A percentile compares a stretch with the other conserved stretches of the same genome.
Evolutionary conservation across 192 early-diverging fungal genomes (phyloP).

Genomic region (Linnemannia exigua): DNA sequence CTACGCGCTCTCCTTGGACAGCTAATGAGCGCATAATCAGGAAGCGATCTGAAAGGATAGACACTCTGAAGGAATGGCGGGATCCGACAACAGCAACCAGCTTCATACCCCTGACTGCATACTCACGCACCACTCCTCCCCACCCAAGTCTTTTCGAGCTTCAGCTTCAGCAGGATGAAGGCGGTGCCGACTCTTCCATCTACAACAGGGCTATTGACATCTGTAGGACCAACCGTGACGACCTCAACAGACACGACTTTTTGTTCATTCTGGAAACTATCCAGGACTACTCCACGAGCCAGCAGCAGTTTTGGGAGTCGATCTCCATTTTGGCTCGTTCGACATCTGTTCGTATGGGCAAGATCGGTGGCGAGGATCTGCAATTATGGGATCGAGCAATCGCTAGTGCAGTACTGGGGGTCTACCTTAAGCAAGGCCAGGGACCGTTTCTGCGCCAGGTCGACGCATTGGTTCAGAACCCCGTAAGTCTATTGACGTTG

Average conservation of each 20-base stretch:
- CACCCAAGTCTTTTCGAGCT: constrained; percentile 16
- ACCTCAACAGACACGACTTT: constrained; percentile 18
- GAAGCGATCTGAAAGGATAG: constrained; percentile 19
- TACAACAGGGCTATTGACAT: constrained; percentile 9
- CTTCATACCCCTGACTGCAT: background rate
- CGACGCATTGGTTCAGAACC: background rate
- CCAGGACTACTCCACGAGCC: constrained; percentile 31
- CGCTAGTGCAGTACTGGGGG: constrained; percentile 16
- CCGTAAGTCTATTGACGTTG: background rate
- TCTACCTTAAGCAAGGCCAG: constrained; percentile 22
- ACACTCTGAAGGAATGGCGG: constrained; percentile 11
- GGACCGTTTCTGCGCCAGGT: constrained; percentile 27
- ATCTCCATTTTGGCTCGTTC: constrained; percentile 20
- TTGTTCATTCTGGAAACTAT: constrained; percentile 38
- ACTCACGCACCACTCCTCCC: background rate
- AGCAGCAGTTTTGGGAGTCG: constrained; percentile 49
- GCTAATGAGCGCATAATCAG: background rate
- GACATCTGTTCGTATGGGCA: background rate
- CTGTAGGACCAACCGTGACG: background rate
- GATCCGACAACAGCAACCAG: background rate
- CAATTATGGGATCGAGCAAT: constrained; percentile 18
- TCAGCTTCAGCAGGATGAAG: background rate
- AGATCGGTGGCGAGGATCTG: background rate
- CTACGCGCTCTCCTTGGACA: background rate
- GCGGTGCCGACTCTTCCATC: background rate